Evolutionary conservation across 331 rosid species (phyloP), one percentile per base, ranked within the genome.

Genomic region (Malus hybrid): DNA sequence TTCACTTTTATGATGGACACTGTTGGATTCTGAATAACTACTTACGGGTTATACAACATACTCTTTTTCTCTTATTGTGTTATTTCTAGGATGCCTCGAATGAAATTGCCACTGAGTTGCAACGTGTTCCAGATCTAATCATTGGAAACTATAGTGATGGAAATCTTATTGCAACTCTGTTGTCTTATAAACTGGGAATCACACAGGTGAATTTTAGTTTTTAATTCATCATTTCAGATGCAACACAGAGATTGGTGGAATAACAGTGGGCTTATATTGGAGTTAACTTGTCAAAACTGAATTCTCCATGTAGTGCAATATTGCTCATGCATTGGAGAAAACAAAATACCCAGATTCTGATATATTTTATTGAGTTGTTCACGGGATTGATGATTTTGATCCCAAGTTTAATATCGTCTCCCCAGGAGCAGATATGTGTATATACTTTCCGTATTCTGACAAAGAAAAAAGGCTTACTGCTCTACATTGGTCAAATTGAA

Each of bases 141-240:
- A 88, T 90, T 12, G 92, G 92, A 29, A 87, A 86, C 79, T 88
- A 87, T 66, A 90, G 96, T 61, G 88, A 88, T 67, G 90, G 90
- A 67, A 90, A 90, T 81, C 92, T 90, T 68, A 88, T 90, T 75
- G 92, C 96, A 57, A 79, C 92, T 71, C 77, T 90, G 74, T 79
- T 87, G 72, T 81, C 96, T 42, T 75, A 79, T 72, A 84, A 83
- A 71, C 86, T 87, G 62, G 96, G 96, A 80, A 84, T 90, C 78
- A 84, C 92, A 28, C 88, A 86, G 89, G 92, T 86, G 22, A 14
- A 50, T 1, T 7, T 15, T 29, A 2, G 18, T 12, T 39, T 73
- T 36, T 33, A 14, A 15, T 11, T 22, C 36, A 20, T 28, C 26
- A 13, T 78, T 53, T 42, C 61, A 2, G 29, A 50, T 9, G 24